phyloP scores from a whole-genome alignment of 2,329 filamentous ascomycete genomes.

The Tolypocladium ovalisporum region DNA sequence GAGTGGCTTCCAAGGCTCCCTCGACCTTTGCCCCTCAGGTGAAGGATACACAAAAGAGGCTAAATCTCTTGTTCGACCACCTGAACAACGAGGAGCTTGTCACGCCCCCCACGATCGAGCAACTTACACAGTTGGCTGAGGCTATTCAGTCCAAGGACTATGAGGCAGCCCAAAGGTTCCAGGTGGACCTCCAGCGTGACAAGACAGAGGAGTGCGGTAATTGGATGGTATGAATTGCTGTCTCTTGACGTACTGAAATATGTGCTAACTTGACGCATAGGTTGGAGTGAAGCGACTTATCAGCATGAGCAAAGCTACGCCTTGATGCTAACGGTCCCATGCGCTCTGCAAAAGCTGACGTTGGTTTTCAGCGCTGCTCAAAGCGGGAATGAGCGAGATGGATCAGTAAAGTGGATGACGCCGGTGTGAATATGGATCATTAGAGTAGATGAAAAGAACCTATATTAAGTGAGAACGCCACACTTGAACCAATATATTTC shows the following conservation, averaged over 20 bases:
- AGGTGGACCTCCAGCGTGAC: constrained; percentile 65
- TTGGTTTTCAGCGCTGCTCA: background rate
- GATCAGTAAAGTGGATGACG: background rate
- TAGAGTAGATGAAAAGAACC: background rate
- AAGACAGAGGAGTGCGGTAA: constrained; percentile 72
- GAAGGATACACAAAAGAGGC: constrained; percentile 84
- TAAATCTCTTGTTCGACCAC: constrained; percentile 92
- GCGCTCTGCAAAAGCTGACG: background rate
- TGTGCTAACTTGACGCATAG: constrained; percentile 36
- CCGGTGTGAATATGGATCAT: background rate
- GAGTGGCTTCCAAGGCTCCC: constrained; percentile 77
- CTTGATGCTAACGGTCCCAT: constrained; percentile 21
- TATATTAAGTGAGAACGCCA: background rate
- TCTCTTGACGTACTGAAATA: background rate
- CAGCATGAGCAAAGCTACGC: constrained; percentile 69
- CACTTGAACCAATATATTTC: background rate
- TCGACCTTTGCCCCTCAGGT: constrained; percentile 81
- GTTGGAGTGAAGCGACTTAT: constrained; percentile 68
- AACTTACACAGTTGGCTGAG: constrained; percentile 52
- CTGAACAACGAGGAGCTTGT: constrained; percentile 91
- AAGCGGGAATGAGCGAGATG: background rate
- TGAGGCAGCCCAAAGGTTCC: constrained; percentile 53
- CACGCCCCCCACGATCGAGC: constrained; percentile 63
- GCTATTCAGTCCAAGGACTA: constrained; percentile 62
- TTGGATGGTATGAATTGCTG: constrained; percentile 62